phyloP scores from a whole-genome alignment of 345 rosid genomes.

The Theobroma cacao region DNA sequence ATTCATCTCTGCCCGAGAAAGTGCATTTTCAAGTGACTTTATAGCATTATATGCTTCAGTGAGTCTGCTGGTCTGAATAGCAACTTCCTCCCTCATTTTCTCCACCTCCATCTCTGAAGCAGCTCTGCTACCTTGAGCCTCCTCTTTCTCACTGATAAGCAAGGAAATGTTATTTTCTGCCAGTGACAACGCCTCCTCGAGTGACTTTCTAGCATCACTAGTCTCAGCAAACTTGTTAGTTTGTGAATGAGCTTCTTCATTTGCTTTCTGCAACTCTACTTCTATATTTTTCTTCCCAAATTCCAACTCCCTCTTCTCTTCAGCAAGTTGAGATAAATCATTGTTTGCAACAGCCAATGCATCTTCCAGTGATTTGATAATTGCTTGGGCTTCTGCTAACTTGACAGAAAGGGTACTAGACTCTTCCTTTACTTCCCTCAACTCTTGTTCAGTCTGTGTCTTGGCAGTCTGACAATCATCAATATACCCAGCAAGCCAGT shows the following conservation, averaged over 20 bases:
- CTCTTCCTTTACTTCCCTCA: slow-evolving; percentile 49
- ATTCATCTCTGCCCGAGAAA: slow-evolving; percentile 53
- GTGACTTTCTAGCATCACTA: slow-evolving; percentile 43
- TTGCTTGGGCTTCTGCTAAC: slow-evolving; percentile 47
- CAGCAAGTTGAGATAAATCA: slow-evolving; percentile 40
- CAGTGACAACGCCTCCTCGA: slow-evolving; percentile 61
- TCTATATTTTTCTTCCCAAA: slow-evolving; percentile 45
- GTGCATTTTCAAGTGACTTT: slow-evolving; percentile 58
- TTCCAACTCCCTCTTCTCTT: slow-evolving; percentile 54
- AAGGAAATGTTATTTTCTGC: slow-evolving; percentile 55
- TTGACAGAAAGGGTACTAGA: slow-evolving; percentile 34
- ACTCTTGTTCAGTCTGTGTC: slow-evolving; percentile 47
- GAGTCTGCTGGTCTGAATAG: slow-evolving; percentile 48
- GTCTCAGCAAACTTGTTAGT: slow-evolving; percentile 50
- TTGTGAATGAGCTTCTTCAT: slow-evolving; percentile 47
- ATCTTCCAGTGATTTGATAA: slow-evolving; percentile 49
- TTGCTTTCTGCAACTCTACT: slow-evolving; percentile 57
- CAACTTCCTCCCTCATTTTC: slow-evolving; percentile 47
- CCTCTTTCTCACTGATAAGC: slow-evolving; percentile 67
- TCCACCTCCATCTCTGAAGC: slow-evolving; percentile 53
- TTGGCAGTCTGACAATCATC: slow-evolving; percentile 54
- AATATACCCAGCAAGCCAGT: slow-evolving; percentile 54
- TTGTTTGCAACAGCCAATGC: slow-evolving; percentile 46
- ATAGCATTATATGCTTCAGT: slow-evolving; percentile 53
- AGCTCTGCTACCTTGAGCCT: slow-evolving; percentile 50